phyloP scores from a whole-genome alignment of 805 yeast genomes.

The Pichia scutulata region DNA sequence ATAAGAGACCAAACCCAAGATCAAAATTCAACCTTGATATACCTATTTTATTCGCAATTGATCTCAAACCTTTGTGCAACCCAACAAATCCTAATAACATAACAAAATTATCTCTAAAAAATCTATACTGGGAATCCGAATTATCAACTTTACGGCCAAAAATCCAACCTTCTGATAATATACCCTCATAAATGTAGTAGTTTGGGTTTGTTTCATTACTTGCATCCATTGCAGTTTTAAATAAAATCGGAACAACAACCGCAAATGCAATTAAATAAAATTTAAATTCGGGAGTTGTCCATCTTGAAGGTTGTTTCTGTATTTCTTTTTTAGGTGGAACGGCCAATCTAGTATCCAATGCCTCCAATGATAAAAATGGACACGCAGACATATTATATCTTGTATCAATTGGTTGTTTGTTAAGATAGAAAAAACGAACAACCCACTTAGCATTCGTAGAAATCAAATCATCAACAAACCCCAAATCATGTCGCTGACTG shows the following conservation, averaged over 20 bases:
- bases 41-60: slow-evolving; percentile 21
- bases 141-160: slow-evolving; percentile 88
- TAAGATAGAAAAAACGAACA: background rate
- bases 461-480: background rate
- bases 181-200: slow-evolving; percentile 51
- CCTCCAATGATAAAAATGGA: slow-evolving; percentile 33
- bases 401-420: background rate
- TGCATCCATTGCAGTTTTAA: slow-evolving; percentile 73
- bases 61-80: slow-evolving; percentile 49
- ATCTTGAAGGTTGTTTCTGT: slow-evolving; percentile 40
- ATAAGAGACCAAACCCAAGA: slow-evolving; percentile 58
- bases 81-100: slow-evolving; percentile 47
- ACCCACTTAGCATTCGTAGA: background rate
- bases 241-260: slow-evolving; percentile 74
- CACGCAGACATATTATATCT: slow-evolving; percentile 7
- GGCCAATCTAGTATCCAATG: slow-evolving; percentile 43
- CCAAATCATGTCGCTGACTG: background rate
- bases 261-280: slow-evolving; percentile 57
- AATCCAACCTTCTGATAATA: slow-evolving; percentile 79
- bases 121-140: slow-evolving; percentile 82
- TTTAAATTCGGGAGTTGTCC: slow-evolving; percentile 73
- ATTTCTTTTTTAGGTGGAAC: slow-evolving; percentile 31
- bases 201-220: slow-evolving; percentile 69
- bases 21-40: slow-evolving; percentile 58
- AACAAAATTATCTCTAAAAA: slow-evolving; percentile 75